Conservation (phyloP, 176 grass and related monocot genomes). For the Metroxylon sagu region DNA sequence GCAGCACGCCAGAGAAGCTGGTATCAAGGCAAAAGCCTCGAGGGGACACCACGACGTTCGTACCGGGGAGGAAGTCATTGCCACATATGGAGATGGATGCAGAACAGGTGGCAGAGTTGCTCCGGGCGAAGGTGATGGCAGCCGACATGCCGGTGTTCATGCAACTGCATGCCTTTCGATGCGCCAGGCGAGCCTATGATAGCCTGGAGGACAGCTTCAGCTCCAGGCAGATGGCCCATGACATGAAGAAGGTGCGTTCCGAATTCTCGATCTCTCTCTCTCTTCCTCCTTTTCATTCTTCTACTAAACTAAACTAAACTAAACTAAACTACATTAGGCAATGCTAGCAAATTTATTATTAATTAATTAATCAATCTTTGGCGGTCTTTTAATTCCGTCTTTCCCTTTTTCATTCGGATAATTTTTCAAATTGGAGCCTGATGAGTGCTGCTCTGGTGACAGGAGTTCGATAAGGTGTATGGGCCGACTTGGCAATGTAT, state of each 20-base stretch:
- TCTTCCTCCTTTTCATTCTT: slow-evolving; percentile 11
- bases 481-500: slow-evolving; percentile 76
- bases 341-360: no score
- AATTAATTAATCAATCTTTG: no score
- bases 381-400: no score
- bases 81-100: slow-evolving; percentile 46
- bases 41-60: slow-evolving; percentile 18
- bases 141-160: slow-evolving; percentile 74
- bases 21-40: neutral
- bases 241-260: slow-evolving; percentile 61
- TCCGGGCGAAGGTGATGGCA: slow-evolving; percentile 53
- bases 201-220: slow-evolving; percentile 55
- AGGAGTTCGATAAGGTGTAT: slow-evolving; percentile 80
- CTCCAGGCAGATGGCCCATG: slow-evolving; percentile 76
- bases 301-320: no score
- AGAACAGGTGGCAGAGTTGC: slow-evolving; percentile 36
- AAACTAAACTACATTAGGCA: no score
- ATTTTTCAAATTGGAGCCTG: no score
- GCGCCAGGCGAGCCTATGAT: slow-evolving; percentile 50
- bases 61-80: slow-evolving; percentile 59
- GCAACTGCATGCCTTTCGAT: slow-evolving; percentile 67
- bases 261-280: slow-evolving; percentile 1
- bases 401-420: no score
- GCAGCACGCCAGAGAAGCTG: no score
- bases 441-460: neutral